These are phyloP conservation scores for Rhodotorula toruloides DNA, from an alignment of 768 basidiomycete genomes.

Conservation along the genomic window DNA sequence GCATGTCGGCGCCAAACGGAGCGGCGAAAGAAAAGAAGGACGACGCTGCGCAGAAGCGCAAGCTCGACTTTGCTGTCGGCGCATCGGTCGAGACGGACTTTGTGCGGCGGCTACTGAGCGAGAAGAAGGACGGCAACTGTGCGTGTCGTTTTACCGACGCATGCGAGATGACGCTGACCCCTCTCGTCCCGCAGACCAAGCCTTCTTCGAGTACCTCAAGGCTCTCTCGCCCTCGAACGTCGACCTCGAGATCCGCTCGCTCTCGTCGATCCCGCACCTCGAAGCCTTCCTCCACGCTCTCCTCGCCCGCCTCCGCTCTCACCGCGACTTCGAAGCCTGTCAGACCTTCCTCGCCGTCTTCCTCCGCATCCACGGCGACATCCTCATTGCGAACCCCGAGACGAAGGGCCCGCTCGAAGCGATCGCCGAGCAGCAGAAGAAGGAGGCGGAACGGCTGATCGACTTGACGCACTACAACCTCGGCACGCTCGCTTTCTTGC, in stretches of 20 bases:
- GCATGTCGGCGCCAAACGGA: constrained; percentile 35
- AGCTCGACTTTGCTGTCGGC: constrained; percentile 53
- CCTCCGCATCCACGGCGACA: constrained; percentile 75
- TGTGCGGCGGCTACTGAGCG: constrained; percentile 58
- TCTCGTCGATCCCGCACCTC: constrained; percentile 62
- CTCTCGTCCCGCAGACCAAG: constrained; percentile 56
- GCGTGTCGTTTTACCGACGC: constrained; percentile 46
- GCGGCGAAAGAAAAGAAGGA: constrained; percentile 48
- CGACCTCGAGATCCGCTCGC: constrained; percentile 80
- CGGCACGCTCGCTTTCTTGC: constrained; percentile 48
- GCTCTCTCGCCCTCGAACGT: constrained; percentile 81
- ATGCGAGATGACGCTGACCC: neutral
- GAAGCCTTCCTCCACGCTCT: constrained; percentile 68
- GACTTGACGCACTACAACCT: constrained; percentile 47
- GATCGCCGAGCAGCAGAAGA: constrained; percentile 62
- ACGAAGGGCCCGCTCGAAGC: constrained; percentile 56
- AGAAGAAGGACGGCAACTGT: constrained; percentile 64
- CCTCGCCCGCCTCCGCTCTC: constrained; percentile 64
- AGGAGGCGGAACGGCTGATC: constrained; percentile 68
- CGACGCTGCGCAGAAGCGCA: constrained; percentile 52
- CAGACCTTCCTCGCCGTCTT: constrained; percentile 82
- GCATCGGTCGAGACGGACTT: constrained; percentile 64
- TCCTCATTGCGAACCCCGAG: constrained; percentile 64
- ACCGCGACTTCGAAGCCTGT: constrained; percentile 89
- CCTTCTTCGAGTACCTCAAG: constrained; percentile 78